Conservation (phyloP, 306 rosid species). For the Inga laurina region DNA sequence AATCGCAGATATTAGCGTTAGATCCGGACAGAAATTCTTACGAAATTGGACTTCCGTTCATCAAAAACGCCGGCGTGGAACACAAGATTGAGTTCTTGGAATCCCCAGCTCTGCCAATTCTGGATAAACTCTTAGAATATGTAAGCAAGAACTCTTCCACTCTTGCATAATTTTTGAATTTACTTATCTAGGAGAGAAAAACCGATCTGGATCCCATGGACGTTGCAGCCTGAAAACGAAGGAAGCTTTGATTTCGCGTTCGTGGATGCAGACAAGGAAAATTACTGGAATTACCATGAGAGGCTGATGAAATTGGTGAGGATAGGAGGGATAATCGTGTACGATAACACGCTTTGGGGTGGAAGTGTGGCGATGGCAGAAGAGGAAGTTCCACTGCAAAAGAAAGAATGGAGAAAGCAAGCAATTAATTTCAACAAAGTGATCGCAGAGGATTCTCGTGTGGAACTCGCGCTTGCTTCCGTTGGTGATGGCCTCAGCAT, state of each 20-base stretch:
- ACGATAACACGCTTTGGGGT: constrained; percentile 50
- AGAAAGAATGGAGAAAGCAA: constrained; percentile 1
- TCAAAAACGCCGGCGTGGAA: constrained; percentile 61
- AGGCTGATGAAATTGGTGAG: constrained; percentile 46
- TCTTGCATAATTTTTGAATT: not conserved
- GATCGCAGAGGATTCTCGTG: constrained; percentile 35
- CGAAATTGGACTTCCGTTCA: constrained; percentile 59
- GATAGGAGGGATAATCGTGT: constrained; percentile 48
- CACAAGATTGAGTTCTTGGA: constrained; percentile 61
- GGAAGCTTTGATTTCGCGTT: constrained; percentile 47
- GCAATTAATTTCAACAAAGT: constrained; percentile 35
- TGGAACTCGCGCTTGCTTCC: constrained; percentile 26
- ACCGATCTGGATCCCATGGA: not conserved
- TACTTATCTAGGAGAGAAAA: not conserved
- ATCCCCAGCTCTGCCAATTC: constrained; percentile 53
- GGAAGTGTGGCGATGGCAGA: constrained; percentile 45
- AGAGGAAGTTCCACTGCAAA: constrained; percentile 38
- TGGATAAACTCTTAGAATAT: constrained; percentile 53
- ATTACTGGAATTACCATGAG: constrained; percentile 48
- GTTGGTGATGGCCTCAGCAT: constrained; percentile 37
- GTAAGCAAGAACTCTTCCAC: constrained; percentile 24
- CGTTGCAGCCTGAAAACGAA: constrained; percentile 36
- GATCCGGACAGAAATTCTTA: constrained; percentile 46
- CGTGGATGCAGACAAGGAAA: constrained; percentile 54
- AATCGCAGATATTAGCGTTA: constrained; percentile 54